phyloP scores from a whole-genome alignment of 305 asterid genomes.

The Solanum hybrid region DNA sequence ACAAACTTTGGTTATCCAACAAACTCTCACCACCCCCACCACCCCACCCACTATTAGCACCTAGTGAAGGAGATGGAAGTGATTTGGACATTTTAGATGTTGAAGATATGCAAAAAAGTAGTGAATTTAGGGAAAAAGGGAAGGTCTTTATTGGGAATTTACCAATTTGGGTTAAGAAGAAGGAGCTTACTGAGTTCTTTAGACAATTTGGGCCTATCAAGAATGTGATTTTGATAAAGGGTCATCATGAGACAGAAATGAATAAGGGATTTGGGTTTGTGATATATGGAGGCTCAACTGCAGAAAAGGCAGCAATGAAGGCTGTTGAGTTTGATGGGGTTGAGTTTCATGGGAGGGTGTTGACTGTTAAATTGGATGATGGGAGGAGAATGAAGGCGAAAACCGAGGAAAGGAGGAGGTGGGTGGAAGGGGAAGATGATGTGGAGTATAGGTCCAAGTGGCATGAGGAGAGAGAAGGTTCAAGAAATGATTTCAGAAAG shows the following conservation, averaged over 20 bases:
- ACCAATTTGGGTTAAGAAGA: conserved; percentile 81
- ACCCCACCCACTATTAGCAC: neutral
- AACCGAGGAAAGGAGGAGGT: conserved; percentile 51
- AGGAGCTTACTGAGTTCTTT: conserved; percentile 68
- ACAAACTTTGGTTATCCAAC: conserved; percentile 72
- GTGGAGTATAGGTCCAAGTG: conserved; percentile 58
- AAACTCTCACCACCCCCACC: conserved; percentile 38
- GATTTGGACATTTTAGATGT: conserved; percentile 15
- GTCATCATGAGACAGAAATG: conserved; percentile 66
- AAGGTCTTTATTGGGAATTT: conserved; percentile 89
- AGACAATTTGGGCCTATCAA: conserved; percentile 89
- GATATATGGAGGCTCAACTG: conserved; percentile 52
- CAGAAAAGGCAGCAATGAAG: conserved; percentile 83
- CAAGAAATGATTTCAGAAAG: conserved; percentile 39
- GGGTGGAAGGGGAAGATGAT: conserved; percentile 35
- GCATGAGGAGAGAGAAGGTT: conserved; percentile 89
- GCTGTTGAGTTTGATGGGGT: conserved; percentile 97
- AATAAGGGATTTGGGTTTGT: conserved; percentile 97
- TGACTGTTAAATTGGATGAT: conserved; percentile 85
- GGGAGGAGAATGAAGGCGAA: conserved; percentile 40
- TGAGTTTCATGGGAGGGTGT: conserved; percentile 84
- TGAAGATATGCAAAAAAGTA: conserved; percentile 20
- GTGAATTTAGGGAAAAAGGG: conserved; percentile 58
- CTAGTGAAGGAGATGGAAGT: conserved; percentile 7
- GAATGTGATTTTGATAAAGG: conserved; percentile 76